Percentiles rank a stretch among this genome's conserved stretches.
These are phyloP conservation scores for Xylaria grammica DNA, from an alignment of 495 filamentous ascomycete species.

Conservation along the genomic window DNA sequence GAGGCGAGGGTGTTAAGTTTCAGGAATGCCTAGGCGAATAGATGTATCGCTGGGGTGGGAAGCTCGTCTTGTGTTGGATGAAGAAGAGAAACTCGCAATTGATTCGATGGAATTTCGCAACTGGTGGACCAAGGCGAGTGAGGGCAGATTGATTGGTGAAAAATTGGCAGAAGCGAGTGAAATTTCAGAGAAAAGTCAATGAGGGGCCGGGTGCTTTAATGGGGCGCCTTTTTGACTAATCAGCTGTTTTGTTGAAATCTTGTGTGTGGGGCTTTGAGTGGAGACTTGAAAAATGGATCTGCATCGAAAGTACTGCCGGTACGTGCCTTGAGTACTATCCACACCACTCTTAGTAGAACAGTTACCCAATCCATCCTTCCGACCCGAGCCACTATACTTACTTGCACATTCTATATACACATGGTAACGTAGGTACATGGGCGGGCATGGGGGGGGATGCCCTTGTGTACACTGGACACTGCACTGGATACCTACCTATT, in stretches of 20 bases:
- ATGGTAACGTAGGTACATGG: no score
- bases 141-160: slow-evolving; percentile 44
- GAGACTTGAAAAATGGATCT: slow-evolving; percentile 1
- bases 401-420: background rate
- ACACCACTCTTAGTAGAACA: background rate
- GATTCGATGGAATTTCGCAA: slow-evolving; percentile 40
- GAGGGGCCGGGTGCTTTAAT: slow-evolving; percentile 39
- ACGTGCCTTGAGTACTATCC: slow-evolving; percentile 13
- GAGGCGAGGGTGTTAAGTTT: slow-evolving; percentile 38
- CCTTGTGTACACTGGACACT: no score
- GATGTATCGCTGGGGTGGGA: slow-evolving; percentile 35
- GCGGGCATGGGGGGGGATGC: no score
- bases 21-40: slow-evolving; percentile 40
- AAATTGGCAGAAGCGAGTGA: slow-evolving; percentile 38
- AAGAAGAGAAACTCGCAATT: slow-evolving; percentile 31
- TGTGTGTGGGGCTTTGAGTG: slow-evolving; percentile 25
- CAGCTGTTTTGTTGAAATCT: slow-evolving; percentile 41
- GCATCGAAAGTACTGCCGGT: slow-evolving; percentile 1
- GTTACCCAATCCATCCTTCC: slow-evolving; percentile 4
- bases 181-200: slow-evolving; percentile 34
- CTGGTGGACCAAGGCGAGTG: slow-evolving; percentile 36
- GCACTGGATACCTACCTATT: no score
- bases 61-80: slow-evolving; percentile 20
- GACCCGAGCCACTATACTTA: slow-evolving; percentile 16
- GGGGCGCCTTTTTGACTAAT: slow-evolving; percentile 41